These are phyloP conservation scores for Parmelia sp. DNA, from an alignment of 495 filamentous ascomycete species.

Conservation along the genomic window DNA sequence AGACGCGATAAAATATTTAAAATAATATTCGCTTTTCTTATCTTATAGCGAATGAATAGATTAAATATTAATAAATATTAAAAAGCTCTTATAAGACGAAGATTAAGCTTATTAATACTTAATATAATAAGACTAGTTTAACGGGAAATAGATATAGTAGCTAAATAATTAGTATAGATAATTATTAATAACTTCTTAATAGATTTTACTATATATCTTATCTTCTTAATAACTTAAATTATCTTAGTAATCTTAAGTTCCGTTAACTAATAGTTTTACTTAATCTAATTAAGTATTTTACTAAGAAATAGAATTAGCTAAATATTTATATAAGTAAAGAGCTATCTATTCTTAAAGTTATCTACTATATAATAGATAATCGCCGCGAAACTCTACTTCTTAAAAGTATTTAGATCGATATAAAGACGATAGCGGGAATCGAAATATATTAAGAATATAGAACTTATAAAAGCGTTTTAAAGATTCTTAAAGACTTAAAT, in stretches of 20 bases:
- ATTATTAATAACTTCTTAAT: neutral
- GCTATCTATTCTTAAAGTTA: neutral
- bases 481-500: neutral
- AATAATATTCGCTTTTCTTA: no score
- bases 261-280: neutral
- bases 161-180: constrained; percentile 10
- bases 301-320: constrained; percentile 7
- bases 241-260: neutral
- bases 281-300: neutral
- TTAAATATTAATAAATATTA: no score
- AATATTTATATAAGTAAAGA: neutral
- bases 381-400: neutral
- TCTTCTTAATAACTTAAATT: constrained; percentile 6
- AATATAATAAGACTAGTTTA: no score
- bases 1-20: constrained; percentile 1
- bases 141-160: constrained; percentile 4
- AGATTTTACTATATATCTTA: neutral
- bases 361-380: constrained; percentile 9
- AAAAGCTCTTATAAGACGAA: neutral
- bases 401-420: constrained; percentile 10
- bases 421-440: no score
- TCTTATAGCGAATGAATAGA: no score
- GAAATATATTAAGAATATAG: constrained; percentile 2
- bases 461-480: neutral
- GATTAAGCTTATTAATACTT: no score